Percentiles rank a stretch among this genome's conserved stretches.
phyloP scores from a whole-genome alignment of 352 stramenopile species.

The Globisporangium recalcitrans region DNA sequence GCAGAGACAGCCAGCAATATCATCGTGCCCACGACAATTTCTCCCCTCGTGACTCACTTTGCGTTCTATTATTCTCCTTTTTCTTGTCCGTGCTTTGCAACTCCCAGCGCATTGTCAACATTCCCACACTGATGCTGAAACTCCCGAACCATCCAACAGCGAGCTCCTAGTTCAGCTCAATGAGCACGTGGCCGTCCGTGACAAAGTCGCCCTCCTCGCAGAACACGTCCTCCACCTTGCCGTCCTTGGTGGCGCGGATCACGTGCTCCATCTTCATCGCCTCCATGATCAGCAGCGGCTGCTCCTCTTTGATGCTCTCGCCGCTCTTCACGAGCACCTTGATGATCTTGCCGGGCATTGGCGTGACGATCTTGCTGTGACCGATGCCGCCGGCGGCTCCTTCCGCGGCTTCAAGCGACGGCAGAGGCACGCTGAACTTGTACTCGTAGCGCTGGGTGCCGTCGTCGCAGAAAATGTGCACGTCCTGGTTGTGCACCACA shows the following conservation, averaged over 20 bases:
- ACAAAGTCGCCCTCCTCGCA: slow-evolving; percentile 74
- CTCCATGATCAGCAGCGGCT: slow-evolving; percentile 93
- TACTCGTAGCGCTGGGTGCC: slow-evolving; percentile 71
- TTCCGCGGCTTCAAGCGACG: slow-evolving; percentile 32
- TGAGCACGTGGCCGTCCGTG: slow-evolving; percentile 64
- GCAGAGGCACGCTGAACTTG: slow-evolving; percentile 71
- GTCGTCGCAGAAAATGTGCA: slow-evolving; percentile 79
- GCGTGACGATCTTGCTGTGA: slow-evolving; percentile 71
- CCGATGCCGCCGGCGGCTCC: slow-evolving; percentile 25
- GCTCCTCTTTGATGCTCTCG: slow-evolving; percentile 80
- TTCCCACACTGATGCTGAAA: too few relatives aligned
- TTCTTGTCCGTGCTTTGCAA: not conserved
- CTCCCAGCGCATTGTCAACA: not conserved
- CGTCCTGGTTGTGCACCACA: slow-evolving; percentile 57
- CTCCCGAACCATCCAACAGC: not conserved
- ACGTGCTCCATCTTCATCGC: slow-evolving; percentile 98
- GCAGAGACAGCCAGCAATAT: not conserved
- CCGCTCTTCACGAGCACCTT: slow-evolving; percentile 87
- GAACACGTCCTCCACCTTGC: slow-evolving; percentile 65
- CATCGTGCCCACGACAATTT: not conserved
- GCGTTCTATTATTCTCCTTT: not conserved
- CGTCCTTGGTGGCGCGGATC: slow-evolving; percentile 68
- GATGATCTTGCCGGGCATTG: slow-evolving; percentile 95
- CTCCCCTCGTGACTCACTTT: not conserved
- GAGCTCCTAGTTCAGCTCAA: slow-evolving; percentile 44